phyloP scores from a whole-genome alignment of 176 grass and related monocot genomes.

The Avena insularis region DNA sequence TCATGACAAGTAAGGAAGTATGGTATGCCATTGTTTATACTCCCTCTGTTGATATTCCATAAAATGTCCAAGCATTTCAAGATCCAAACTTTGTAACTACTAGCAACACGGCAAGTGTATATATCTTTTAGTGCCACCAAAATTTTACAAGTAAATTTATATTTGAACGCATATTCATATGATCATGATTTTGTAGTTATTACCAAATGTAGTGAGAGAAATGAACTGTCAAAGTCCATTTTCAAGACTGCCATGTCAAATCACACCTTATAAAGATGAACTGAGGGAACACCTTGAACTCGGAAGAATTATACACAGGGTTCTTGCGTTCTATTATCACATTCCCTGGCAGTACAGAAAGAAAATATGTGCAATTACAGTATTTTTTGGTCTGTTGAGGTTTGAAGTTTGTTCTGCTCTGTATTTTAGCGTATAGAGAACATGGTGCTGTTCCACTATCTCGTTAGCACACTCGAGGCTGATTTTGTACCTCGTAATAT shows the following conservation, averaged over 20 bases:
- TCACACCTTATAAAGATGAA: conserved; percentile 6
- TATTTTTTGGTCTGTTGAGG: conserved; percentile 23
- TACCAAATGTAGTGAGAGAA: not conserved
- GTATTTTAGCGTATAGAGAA: conserved; percentile 62
- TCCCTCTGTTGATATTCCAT: not conserved
- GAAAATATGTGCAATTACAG: not conserved
- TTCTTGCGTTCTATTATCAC: conserved; percentile 34
- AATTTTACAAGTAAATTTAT: not conserved
- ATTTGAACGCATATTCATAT: not conserved
- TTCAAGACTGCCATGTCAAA: not conserved
- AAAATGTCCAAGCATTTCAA: not conserved
- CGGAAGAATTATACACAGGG: not conserved
- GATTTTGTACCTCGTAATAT: conserved; percentile 71
- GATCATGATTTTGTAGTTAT: conserved; percentile 7
- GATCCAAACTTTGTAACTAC: not conserved
- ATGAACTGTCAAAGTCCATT: not conserved
- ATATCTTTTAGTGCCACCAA: not conserved
- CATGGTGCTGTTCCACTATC: conserved; percentile 81
- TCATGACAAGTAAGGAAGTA: conserved; percentile 13
- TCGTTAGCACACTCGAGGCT: conserved; percentile 71
- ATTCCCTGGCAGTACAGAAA: conserved; percentile 11
- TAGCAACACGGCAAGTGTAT: not conserved
- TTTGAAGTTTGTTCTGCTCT: conserved; percentile 40
- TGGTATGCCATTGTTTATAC: conserved; percentile 2
- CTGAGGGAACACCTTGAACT: conserved; percentile 1